Base-by-base conservation (phyloP, 495 filamentous ascomycete species). In the Pyrenula massariospora region DNA sequence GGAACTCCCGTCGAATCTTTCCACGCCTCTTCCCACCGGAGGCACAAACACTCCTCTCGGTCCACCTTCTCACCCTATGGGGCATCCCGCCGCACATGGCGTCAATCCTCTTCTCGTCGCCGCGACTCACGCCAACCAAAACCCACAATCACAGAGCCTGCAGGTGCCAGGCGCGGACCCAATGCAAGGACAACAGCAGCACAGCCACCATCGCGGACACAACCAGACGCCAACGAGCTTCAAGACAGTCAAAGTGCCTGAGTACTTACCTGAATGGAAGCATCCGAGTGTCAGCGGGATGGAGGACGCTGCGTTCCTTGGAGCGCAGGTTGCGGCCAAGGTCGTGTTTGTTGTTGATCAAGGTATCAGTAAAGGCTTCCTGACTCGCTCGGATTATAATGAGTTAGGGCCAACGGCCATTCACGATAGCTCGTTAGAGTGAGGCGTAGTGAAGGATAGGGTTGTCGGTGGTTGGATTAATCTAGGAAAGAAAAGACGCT, bases 191-290 rank as follows among this genome's bases (percentile, higher is more conserved):
- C 3, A 49, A 19, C 64, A 72, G 53, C 21, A 60, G 56, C 42
- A 57, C 54, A 48, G 23, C 0, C 73, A 77, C 50, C 70, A 79
- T 60, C 78, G 82, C 48, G 79, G 79, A 2, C 90, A 96, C 64
- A 85, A 84, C 23, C 93, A 97, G 69, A 94, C 89, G 19, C 93
- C 94, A 0, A 93, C 84, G 10, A 86, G 77, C 23, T 90, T 96
- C 68, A 92, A 89, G 71, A 70, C 83, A 22, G 77, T 87, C 11
- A 84, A 82, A 58, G 77, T 86, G 56, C 91, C 93, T 1, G 84
- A 90, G 51, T 97, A 97, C 65, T 88, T 96, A 63, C 80, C 88
- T 10, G 93, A 96, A 65, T 97, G 90, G 90, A 90, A 89, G 59
- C 91, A 96, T 63, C 67, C 68, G 56, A 63, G 60, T 54, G 73